Base-by-base conservation (phyloP, 768 basidiomycete genomes). In the Suillus subluteus region DNA sequence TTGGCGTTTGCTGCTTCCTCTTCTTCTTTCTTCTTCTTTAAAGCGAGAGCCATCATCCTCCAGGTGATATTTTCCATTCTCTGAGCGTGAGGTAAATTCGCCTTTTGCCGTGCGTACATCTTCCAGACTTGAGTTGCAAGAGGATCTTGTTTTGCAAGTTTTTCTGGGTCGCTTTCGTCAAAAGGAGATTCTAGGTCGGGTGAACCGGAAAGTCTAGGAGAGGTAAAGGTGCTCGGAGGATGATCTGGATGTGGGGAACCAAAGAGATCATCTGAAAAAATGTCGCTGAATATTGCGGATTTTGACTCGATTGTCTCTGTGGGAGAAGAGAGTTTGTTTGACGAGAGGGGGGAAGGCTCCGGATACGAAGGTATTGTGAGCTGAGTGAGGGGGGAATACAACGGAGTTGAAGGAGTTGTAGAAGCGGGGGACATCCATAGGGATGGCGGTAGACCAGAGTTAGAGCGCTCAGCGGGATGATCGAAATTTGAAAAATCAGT, bases 1-100 rank as follows among this genome's bases (percentile, higher is more conserved):
- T 38, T 72, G 21, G 58, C 68, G 41, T 64, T 68, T 35, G 63
- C 69, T 67, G 79, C 79, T 67, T 87, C 82, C 64, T 91, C 89
- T 26, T 91, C 89, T 54, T 91, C 91, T 79, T 89, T 89, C 81
- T 91, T 90, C 85, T 92, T 97, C 83, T 91, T 91, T 65, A 99
- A 81, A 15, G 93, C 94, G 75, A 99, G 82, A 32, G 96, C 92
- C 96, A 98, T 98, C 95, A 99, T 94, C 66, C 98, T 82, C 97
- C 97, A 98, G 1, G 96, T 98, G 64, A 99, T 78, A 75, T 98
- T 99, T 81, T 99, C 98, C 94, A 99, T 96, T 73, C 96, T 82
- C 79, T 96, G 94, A 0, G 92, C 94, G 74, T 97, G 94, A 38
- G 96, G 95, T 65, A 97, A 79, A 40, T 84, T 86, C n/a, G 91